Conservation (phyloP, 805 yeast genomes). For the Wickerhamiella kurtzmanii region DNA sequence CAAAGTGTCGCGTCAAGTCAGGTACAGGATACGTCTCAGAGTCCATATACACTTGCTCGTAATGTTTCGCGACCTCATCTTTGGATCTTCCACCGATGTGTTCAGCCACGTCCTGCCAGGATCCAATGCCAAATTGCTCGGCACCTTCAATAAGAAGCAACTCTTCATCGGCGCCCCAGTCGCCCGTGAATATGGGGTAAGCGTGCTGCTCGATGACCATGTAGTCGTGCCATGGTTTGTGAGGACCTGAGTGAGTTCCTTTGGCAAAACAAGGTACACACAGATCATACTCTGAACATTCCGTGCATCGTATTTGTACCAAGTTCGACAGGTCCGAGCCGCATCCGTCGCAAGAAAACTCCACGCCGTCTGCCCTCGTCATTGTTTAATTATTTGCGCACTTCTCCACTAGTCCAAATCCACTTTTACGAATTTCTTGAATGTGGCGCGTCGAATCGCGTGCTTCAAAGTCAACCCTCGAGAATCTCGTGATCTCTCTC, state of each 20-base stretch:
- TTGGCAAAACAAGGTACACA: constrained; percentile 94
- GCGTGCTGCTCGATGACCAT: constrained; percentile 86
- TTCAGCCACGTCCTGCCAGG: constrained; percentile 97
- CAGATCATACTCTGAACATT: constrained; percentile 71
- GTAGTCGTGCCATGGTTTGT: constrained; percentile 90
- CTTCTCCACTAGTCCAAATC: neutral
- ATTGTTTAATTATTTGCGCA: neutral
- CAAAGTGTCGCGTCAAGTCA: constrained; percentile 59
- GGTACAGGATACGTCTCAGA: constrained; percentile 78
- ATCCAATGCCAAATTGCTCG: constrained; percentile 82
- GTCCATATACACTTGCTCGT: constrained; percentile 54
- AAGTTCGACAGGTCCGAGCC: constrained; percentile 91
- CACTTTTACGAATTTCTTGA: no score
- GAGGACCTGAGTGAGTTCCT: constrained; percentile 69
- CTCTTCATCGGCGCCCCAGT: constrained; percentile 99
- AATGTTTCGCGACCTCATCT: constrained; percentile 84
- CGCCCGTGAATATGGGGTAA: constrained; percentile 76
- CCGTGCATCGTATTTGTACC: constrained; percentile 83
- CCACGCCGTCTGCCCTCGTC: constrained; percentile 17
- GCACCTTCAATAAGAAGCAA: constrained; percentile 77
- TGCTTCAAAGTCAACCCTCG: no score
- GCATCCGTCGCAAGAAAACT: constrained; percentile 68
- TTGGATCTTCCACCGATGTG: constrained; percentile 85
- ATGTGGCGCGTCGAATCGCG: no score
- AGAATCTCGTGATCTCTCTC: neutral